A percentile compares a stretch with the other conserved stretches of the same genome.
These are phyloP conservation scores for Carex pumila DNA, from an alignment of 176 grass and related monocot species.

Conservation along the genomic window DNA sequence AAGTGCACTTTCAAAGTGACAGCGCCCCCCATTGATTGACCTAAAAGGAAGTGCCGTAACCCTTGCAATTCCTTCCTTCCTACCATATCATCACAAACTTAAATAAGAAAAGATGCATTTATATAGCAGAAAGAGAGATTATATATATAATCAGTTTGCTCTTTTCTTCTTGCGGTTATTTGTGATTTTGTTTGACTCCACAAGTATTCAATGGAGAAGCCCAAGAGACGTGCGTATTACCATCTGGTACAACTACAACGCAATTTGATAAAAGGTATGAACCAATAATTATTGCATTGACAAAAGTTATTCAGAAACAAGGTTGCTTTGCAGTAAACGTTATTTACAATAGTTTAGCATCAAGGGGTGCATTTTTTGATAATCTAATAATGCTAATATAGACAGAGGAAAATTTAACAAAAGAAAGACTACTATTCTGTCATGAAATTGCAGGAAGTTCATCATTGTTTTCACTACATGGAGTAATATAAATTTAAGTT, in stretches of 20 bases:
- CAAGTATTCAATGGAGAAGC: not conserved
- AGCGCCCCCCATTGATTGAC: conserved; percentile 97
- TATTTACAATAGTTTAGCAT: not conserved
- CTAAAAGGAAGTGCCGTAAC: conserved; percentile 69
- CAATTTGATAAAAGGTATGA: not conserved
- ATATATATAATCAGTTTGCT: not conserved
- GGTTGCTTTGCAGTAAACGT: not conserved
- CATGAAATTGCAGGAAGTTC: not conserved
- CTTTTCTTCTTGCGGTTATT: not conserved
- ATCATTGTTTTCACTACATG: not conserved
- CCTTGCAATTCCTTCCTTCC: conserved; percentile 43
- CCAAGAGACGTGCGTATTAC: not conserved
- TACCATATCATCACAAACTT: conserved; percentile 22
- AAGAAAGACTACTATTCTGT: not conserved
- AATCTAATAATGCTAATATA: not conserved
- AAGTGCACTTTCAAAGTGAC: conserved; percentile 87
- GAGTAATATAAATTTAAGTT: not conserved
- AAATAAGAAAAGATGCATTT: conserved; percentile 18
- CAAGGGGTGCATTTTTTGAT: not conserved
- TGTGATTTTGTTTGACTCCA: not conserved
- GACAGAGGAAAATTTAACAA: not conserved
- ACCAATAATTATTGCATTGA: not conserved
- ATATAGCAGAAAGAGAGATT: not conserved
- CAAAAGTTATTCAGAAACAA: not conserved
- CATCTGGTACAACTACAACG: not conserved